These are phyloP conservation scores for Fusarium sp. DNA, from an alignment of 2,329 filamentous ascomycete species.

Conservation along the genomic window DNA sequence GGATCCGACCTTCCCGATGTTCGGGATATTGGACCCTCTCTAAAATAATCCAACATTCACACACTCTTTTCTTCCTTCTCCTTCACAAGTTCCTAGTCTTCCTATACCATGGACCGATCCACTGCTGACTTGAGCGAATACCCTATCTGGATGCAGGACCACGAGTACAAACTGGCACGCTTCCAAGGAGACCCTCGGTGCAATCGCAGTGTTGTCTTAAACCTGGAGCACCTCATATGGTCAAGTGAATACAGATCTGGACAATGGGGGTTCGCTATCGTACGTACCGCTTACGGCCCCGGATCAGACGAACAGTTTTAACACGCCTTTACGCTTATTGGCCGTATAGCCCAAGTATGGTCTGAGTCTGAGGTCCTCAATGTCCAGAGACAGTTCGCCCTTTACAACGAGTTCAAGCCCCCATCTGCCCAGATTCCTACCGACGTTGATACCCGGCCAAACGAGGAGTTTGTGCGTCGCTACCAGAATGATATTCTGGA, in stretches of 20 bases:
- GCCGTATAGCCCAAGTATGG: neutral
- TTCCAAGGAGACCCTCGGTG: neutral
- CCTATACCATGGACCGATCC: neutral
- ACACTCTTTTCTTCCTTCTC: neutral
- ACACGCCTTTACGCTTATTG: rapidly evolving
- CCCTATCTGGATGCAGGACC: neutral
- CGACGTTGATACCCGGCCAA: neutral
- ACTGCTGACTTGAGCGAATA: neutral
- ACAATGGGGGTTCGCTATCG: neutral
- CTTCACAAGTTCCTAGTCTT: neutral
- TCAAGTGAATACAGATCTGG: neutral
- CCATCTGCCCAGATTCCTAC: no score
- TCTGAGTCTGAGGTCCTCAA: rapidly evolving
- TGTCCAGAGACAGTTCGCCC: neutral
- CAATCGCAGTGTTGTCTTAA: neutral
- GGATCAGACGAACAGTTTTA: neutral
- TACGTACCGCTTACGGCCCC: neutral
- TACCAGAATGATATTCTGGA: neutral
- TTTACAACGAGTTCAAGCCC: neutral
- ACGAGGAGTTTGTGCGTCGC: neutral
- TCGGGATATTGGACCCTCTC: neutral
- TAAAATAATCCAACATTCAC: neutral
- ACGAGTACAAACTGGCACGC: rapidly evolving
- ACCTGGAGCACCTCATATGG: no score
- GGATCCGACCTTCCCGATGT: neutral